Conservation (phyloP, 805 yeast genomes). For the Helenozyma baotianmanensis region DNA sequence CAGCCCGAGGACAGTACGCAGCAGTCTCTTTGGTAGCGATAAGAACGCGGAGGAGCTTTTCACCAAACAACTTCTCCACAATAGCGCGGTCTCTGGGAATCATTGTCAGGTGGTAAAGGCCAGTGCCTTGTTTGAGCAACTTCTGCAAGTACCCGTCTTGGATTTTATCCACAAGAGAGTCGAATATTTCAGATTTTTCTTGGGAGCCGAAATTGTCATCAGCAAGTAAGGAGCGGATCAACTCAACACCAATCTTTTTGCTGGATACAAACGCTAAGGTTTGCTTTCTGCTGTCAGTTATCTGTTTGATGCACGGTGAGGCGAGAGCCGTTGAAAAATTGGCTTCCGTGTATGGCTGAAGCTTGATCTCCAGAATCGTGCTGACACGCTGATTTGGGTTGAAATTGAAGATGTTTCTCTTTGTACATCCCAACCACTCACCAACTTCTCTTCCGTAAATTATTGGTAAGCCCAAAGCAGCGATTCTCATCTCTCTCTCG, state of each 20-base stretch:
- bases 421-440: conserved; percentile 78
- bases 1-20: conserved; percentile 46
- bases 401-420: conserved; percentile 62
- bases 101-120: conserved; percentile 59
- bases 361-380: conserved; percentile 53
- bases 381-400: conserved; percentile 54
- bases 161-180: conserved; percentile 1
- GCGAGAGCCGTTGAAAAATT: conserved; percentile 1
- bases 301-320: conserved; percentile 2
- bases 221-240: conserved; percentile 5
- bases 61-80: conserved; percentile 48
- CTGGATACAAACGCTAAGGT: conserved; percentile 51
- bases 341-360: conserved; percentile 33
- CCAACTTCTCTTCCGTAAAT: conserved; percentile 75
- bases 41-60: conserved; percentile 52
- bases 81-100: conserved; percentile 44
- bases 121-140: conserved; percentile 52
- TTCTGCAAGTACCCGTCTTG: conserved; percentile 6
- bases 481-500: conserved; percentile 51
- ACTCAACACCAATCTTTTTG: conserved; percentile 25
- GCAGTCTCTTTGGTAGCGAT: conserved; percentile 59
- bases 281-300: neutral
- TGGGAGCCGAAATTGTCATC: conserved; percentile 1
- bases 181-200: conserved; percentile 1
- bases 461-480: conserved; percentile 67